Percentiles rank a stretch among this genome's conserved stretches.
Conservation (phyloP, 2,329 filamentous ascomycete species). For the Colletotrichum siamense region DNA sequence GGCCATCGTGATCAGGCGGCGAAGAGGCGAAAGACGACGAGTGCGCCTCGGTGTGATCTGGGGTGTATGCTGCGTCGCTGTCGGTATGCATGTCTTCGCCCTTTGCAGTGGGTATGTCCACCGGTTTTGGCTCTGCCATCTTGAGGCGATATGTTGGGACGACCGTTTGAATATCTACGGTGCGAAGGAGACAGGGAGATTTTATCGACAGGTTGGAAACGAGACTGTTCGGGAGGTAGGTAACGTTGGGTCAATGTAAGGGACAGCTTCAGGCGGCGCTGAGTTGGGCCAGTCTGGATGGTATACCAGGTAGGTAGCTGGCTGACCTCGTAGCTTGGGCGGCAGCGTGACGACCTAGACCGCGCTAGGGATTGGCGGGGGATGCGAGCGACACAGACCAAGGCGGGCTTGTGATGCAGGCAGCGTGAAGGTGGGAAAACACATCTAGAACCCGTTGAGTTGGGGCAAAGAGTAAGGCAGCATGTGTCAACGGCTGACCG, state of each 20-base stretch:
- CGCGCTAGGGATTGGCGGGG: not conserved
- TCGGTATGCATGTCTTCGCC: conserved; percentile 45
- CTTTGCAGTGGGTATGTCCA: conserved; percentile 36
- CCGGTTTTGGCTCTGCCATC: conserved; percentile 30
- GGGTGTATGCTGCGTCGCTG: conserved; percentile 47
- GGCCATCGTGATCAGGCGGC: conserved; percentile 46
- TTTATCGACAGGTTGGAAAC: not conserved
- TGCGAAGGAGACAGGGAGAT: not conserved
- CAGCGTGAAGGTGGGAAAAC: not conserved
- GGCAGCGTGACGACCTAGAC: not conserved
- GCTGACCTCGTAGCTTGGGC: not conserved
- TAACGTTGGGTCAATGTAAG: not conserved
- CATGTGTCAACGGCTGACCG: conserved; percentile 9
- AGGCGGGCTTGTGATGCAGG: not conserved
- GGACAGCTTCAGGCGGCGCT: not conserved
- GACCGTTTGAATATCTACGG: not conserved
- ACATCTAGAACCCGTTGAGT: not conserved
- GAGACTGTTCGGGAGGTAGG: not conserved
- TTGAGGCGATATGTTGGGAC: conserved; percentile 28
- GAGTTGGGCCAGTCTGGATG: not conserved
- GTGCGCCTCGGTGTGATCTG: conserved; percentile 42
- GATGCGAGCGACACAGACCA: not conserved
- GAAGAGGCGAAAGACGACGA: conserved; percentile 46
- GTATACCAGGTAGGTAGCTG: not conserved
- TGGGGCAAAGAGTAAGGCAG: not conserved